Evolutionary conservation across 2,329 filamentous ascomycete genomes (phyloP).

Genomic region (Cordyceps pruinosa): DNA sequence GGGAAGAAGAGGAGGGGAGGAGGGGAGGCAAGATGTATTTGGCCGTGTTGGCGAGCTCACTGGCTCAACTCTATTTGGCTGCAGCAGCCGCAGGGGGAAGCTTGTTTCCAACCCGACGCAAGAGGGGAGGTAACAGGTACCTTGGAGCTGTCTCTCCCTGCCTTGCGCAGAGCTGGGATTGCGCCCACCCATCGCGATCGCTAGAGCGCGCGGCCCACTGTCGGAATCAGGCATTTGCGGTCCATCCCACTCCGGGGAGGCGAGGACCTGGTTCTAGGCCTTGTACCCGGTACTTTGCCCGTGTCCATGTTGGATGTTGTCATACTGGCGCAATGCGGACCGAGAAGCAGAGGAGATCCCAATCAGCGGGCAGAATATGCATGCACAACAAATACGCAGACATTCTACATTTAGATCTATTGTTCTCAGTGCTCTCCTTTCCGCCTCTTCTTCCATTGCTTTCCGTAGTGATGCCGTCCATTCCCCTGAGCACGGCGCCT

Average conservation of each 20-base stretch:
- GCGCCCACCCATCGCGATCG: constrained; percentile 8
- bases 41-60: neutral
- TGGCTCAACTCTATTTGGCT: neutral
- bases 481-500: neutral
- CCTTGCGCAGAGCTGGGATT: neutral
- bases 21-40: constrained; percentile 6
- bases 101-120: neutral
- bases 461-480: neutral
- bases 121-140: neutral
- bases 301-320: neutral
- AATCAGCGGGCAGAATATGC: neutral
- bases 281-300: constrained; percentile 8
- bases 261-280: neutral
- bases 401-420: too few relatives aligned
- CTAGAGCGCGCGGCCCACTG: neutral
- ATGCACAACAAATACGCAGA: neutral
- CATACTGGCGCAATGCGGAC: constrained; percentile 7
- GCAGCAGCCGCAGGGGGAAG: neutral
- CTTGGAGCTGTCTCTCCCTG: neutral
- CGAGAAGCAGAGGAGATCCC: neutral
- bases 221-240: neutral
- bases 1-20: constrained; percentile 13
- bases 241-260: neutral
- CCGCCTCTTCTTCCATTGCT: neutral
- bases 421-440: too few relatives aligned